Evolutionary conservation across 2,329 filamentous ascomycete genomes (phyloP).

Genomic region (Exophiala sideris): DNA sequence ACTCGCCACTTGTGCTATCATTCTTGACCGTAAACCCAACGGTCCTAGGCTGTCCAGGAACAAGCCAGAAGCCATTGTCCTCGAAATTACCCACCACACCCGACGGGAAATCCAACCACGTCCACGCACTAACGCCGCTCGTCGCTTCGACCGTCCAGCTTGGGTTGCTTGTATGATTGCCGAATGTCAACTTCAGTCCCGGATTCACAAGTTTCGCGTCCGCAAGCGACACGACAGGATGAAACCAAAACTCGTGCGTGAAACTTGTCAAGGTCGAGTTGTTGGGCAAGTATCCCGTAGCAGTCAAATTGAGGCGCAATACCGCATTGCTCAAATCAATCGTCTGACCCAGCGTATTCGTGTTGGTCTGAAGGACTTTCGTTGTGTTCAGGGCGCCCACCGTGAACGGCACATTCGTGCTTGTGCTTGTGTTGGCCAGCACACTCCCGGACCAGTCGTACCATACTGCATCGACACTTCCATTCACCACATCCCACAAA

Average conservation of each 20-base stretch:
- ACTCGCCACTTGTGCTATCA: conserved; percentile 43
- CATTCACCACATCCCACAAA: conserved; percentile 50
- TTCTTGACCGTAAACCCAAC: conserved; percentile 47
- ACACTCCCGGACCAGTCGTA: conserved; percentile 47
- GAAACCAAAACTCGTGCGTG: conserved; percentile 51
- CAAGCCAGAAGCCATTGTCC: conserved; percentile 52
- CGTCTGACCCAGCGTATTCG: conserved; percentile 33
- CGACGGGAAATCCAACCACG: conserved; percentile 54
- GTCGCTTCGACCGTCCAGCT: conserved; percentile 49
- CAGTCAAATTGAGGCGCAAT: conserved; percentile 45
- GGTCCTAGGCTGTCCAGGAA: conserved; percentile 43
- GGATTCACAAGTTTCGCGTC: conserved; percentile 50
- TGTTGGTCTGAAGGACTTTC: conserved; percentile 41
- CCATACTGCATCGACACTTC: conserved; percentile 51
- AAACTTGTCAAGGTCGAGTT: conserved; percentile 40
- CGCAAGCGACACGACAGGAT: conserved; percentile 43
- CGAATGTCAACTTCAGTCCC: conserved; percentile 36
- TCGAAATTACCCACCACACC: conserved; percentile 52
- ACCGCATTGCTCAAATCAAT: conserved; percentile 38
- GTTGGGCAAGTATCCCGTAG: conserved; percentile 49
- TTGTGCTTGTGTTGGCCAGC: conserved; percentile 39
- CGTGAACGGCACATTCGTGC: conserved; percentile 34
- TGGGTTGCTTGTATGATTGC: conserved; percentile 29
- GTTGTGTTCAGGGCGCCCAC: conserved; percentile 55
- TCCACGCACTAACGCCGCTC: conserved; percentile 51